A percentile compares a stretch with the other conserved stretches of the same genome.
These are phyloP conservation scores for Pythium pyrilobum DNA, from an alignment of 352 stramenopile species.

Conservation along the genomic window DNA sequence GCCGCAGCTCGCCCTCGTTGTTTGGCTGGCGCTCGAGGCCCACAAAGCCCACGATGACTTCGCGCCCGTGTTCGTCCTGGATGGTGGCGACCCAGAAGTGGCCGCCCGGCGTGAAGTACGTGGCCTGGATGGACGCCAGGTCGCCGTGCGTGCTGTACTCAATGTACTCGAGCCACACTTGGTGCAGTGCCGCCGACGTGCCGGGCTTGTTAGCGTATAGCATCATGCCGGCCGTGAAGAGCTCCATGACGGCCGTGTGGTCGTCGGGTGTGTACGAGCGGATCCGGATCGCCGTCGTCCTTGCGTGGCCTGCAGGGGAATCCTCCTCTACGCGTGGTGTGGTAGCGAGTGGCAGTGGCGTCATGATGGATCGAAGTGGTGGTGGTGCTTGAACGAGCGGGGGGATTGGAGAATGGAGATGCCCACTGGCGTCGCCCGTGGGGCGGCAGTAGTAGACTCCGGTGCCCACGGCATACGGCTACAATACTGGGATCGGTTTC, in stretches of 20 bases:
- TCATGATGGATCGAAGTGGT: no score
- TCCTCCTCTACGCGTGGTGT: no score
- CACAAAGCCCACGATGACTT: slow-evolving; percentile 23
- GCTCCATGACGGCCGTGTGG: slow-evolving; percentile 2
- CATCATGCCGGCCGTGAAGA: slow-evolving; percentile 18
- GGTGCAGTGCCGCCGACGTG: background rate
- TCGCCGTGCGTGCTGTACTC: slow-evolving; percentile 22
- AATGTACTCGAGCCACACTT: slow-evolving; percentile 12
- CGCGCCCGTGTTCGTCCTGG: background rate
- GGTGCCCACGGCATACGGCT: no score
- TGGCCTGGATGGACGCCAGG: slow-evolving; percentile 29
- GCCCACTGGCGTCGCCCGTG: no score
- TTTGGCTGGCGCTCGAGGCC: slow-evolving; percentile 24
- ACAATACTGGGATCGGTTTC: no score
- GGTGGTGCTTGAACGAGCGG: no score
- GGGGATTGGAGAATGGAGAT: no score
- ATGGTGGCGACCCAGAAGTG: slow-evolving; percentile 46
- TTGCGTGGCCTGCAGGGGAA: no score
- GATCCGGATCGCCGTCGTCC: no score
- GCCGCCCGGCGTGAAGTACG: slow-evolving; percentile 31
- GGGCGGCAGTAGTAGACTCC: no score
- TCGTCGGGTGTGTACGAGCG: no score
- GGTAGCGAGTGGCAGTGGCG: no score
- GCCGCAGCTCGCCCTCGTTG: slow-evolving; percentile 27
- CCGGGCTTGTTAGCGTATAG: slow-evolving; percentile 4